phyloP scores from a whole-genome alignment of 495 filamentous ascomycete genomes.

The Tuber brumale region DNA sequence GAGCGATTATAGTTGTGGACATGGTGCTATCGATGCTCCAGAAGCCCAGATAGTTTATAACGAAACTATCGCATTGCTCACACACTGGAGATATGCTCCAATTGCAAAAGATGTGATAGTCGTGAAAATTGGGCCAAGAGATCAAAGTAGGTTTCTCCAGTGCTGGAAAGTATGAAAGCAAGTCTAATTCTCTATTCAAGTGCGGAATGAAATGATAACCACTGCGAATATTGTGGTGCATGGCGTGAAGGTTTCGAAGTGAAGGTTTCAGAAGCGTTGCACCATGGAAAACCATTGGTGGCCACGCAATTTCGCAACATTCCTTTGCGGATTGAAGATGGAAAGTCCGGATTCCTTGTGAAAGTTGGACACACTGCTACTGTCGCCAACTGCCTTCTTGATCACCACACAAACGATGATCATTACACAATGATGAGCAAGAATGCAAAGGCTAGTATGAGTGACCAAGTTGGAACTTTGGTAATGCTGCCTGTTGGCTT shows the following conservation, averaged over 20 bases:
- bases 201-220: slow-evolving; percentile 73
- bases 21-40: slow-evolving; percentile 79
- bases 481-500: slow-evolving; percentile 70
- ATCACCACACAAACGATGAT: slow-evolving; percentile 61
- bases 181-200: slow-evolving; percentile 18
- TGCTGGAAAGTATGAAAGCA: not conserved
- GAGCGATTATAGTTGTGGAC: slow-evolving; percentile 51
- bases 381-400: slow-evolving; percentile 63
- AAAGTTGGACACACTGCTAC: slow-evolving; percentile 63
- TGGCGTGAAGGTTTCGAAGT: slow-evolving; percentile 91
- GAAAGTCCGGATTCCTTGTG: slow-evolving; percentile 70
- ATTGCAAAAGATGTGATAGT: slow-evolving; percentile 63
- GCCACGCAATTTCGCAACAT: slow-evolving; percentile 74
- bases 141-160: slow-evolving; percentile 48
- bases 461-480: slow-evolving; percentile 76
- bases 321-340: slow-evolving; percentile 68
- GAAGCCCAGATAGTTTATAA: slow-evolving; percentile 72
- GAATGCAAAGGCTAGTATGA: slow-evolving; percentile 59
- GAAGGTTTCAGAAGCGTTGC: slow-evolving; percentile 79
- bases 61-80: slow-evolving; percentile 59
- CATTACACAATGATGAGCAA: slow-evolving; percentile 61
- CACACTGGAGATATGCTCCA: slow-evolving; percentile 50
- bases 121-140: slow-evolving; percentile 68
- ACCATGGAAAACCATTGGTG: slow-evolving; percentile 77
- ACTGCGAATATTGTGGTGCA: slow-evolving; percentile 68